Conservation (phyloP, 768 basidiomycete genomes). For the Pluteus cervinus region DNA sequence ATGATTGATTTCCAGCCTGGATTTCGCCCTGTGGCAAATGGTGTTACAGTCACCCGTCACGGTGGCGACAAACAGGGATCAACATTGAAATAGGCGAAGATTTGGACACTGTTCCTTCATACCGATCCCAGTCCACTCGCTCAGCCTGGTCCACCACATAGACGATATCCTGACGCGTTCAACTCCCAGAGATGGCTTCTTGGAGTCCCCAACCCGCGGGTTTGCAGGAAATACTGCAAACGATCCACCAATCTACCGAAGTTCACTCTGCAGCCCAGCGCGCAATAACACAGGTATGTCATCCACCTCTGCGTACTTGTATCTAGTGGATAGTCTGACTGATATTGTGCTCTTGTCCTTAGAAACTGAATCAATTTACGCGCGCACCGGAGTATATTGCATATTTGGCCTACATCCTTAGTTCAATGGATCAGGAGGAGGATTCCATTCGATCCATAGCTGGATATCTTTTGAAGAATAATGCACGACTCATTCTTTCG, state of each 20-base stretch:
- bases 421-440: constrained; percentile 73
- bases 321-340: too few species aligned
- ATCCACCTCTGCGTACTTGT: constrained; percentile 12
- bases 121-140: constrained; percentile 14
- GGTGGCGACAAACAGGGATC: constrained; percentile 20
- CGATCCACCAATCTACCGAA: constrained; percentile 88
- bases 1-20: too few species aligned
- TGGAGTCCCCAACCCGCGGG: constrained; percentile 86
- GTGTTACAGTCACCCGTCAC: constrained; percentile 10
- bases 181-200: constrained; percentile 46
- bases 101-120: constrained; percentile 15
- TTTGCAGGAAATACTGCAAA: constrained; percentile 87
- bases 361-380: constrained; percentile 88
- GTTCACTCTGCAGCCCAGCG: constrained; percentile 70
- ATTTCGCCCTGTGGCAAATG: too few species aligned
- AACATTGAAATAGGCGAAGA: constrained; percentile 24
- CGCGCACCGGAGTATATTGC: constrained; percentile 91
- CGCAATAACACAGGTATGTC: constrained; percentile 72
- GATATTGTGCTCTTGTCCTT: constrained; percentile 10
- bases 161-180: constrained; percentile 30
- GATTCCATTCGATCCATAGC: constrained; percentile 94
- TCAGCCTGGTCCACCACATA: too few species aligned
- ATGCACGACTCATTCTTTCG: constrained; percentile 70
- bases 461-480: constrained; percentile 96
- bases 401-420: constrained; percentile 93